Conservation (phyloP, 192 early-diverging fungal genomes). For the Umbelopsis sp. region DNA sequence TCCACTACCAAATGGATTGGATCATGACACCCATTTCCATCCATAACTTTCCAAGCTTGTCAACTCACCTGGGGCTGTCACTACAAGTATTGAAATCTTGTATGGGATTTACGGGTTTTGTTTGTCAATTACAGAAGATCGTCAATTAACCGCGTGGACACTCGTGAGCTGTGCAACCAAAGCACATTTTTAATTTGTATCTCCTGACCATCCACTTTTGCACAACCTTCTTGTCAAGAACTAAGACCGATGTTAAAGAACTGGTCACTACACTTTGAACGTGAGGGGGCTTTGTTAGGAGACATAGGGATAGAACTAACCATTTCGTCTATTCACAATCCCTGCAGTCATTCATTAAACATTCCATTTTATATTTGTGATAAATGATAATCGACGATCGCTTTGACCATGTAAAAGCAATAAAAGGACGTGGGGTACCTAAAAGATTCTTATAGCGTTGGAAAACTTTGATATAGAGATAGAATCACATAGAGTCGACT, state of each 20-base stretch:
- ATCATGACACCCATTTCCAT: neutral
- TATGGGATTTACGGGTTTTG: neutral
- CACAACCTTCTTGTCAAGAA: neutral
- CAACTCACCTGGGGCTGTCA: neutral
- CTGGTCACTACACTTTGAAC: neutral
- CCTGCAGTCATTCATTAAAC: neutral
- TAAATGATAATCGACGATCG: neutral
- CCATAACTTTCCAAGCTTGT: neutral
- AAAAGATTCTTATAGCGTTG: no score
- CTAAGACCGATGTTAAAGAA: neutral
- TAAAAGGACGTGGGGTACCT: no score
- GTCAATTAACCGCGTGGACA: conserved; percentile 14
- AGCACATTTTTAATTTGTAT: neutral
- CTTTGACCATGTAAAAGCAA: no score
- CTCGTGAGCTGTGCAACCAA: conserved; percentile 2
- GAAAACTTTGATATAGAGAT: no score
- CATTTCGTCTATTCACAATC: neutral
- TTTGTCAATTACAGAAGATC: conserved; percentile 11
- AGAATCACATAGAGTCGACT: no score
- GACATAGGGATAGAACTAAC: neutral
- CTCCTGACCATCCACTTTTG: neutral
- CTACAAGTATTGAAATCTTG: no score
- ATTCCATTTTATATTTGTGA: neutral
- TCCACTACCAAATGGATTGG: neutral
- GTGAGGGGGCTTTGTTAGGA: neutral